Evolutionary conservation across 2,329 filamentous ascomycete species (phyloP).

Genomic region (Nemania sp.): DNA sequence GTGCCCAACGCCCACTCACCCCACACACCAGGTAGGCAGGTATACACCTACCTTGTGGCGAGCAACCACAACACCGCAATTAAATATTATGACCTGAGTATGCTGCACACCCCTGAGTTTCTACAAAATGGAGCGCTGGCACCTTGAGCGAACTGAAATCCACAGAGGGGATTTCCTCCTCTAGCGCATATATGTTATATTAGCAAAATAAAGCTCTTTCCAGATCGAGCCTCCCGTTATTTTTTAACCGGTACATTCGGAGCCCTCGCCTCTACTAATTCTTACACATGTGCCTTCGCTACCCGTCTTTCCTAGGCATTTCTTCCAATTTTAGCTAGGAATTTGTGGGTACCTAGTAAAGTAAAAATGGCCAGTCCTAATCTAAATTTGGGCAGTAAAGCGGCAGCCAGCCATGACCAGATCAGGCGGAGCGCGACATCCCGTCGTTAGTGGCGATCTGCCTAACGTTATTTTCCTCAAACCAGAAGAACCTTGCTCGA

Average conservation of each 20-base stretch:
- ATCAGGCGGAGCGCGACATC: slow-evolving; percentile 33
- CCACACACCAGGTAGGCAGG: background rate
- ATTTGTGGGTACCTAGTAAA: background rate
- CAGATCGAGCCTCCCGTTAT: no score
- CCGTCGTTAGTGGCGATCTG: slow-evolving; percentile 33
- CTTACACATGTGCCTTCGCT: no score
- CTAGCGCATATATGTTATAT: no score
- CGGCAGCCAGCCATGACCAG: slow-evolving; percentile 26
- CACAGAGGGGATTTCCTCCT: background rate
- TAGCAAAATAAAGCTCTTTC: no score
- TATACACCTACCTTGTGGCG: background rate
- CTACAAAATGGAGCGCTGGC: background rate
- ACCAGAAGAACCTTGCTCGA: background rate
- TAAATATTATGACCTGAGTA: background rate
- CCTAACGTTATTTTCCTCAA: background rate
- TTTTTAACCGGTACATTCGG: no score
- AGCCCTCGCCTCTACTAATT: no score
- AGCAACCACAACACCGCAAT: background rate
- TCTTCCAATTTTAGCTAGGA: background rate
- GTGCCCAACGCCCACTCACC: slow-evolving; percentile 23
- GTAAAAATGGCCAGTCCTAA: background rate
- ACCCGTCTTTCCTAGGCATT: background rate
- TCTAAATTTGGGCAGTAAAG: slow-evolving; percentile 21
- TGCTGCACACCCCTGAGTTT: background rate
- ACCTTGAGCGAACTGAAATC: background rate